Evolutionary conservation across 208 protist genomes (phyloP).

Genomic region (Wallacemonas rigidus): DNA sequence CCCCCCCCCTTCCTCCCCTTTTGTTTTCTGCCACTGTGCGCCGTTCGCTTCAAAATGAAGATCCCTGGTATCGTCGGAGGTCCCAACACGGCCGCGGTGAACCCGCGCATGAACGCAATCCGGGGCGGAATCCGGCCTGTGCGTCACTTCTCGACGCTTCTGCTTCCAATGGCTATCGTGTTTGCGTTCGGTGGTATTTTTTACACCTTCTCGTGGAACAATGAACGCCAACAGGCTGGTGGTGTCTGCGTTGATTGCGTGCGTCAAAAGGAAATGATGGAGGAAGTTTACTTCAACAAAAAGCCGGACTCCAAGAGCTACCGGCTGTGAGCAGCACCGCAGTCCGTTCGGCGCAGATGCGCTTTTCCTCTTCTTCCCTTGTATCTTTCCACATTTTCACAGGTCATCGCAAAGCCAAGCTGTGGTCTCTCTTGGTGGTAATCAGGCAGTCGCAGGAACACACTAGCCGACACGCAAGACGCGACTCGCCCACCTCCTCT

Average conservation of each 20-base stretch:
- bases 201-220: slow-evolving; percentile 74
- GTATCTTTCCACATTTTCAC: not conserved
- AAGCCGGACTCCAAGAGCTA: slow-evolving; percentile 56
- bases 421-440: too few species aligned
- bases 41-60: slow-evolving; percentile 22
- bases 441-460: too few species aligned
- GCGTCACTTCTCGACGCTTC: slow-evolving; percentile 28
- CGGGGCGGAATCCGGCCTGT: slow-evolving; percentile 13
- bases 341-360: too few species aligned
- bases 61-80: slow-evolving; percentile 26
- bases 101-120: slow-evolving; percentile 34
- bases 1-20: not conserved
- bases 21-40: not conserved
- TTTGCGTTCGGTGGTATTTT: slow-evolving; percentile 64
- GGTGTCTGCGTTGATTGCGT: slow-evolving; percentile 77
- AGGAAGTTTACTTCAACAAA: slow-evolving; percentile 82
- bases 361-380: not conserved
- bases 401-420: not conserved
- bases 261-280: slow-evolving; percentile 81
- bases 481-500: too few species aligned
- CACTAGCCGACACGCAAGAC: too few species aligned
- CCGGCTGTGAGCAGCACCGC: slow-evolving; percentile 31
- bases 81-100: slow-evolving; percentile 23
- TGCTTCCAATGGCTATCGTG: slow-evolving; percentile 59
- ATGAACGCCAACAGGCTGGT: slow-evolving; percentile 57